Percentiles rank a stretch among this genome's conserved stretches.
Conservation (phyloP, 805 yeast species). For the Starmera caribaea region DNA sequence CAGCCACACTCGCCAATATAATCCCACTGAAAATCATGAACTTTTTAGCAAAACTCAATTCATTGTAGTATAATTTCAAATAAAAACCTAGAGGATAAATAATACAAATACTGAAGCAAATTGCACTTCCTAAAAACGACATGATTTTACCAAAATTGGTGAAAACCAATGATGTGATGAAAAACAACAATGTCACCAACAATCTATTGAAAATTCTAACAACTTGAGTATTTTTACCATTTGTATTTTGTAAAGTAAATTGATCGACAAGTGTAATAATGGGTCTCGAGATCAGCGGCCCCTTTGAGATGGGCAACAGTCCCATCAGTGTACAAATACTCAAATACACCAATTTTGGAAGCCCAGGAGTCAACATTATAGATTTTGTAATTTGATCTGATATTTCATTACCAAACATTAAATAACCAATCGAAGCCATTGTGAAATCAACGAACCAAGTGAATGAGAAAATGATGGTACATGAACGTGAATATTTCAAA, state of each 20-base stretch:
- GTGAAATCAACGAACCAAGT: conserved; percentile 50
- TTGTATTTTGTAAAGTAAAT: conserved; percentile 5
- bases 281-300: conserved; percentile 68
- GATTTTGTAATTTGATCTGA: conserved; percentile 73
- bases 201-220: conserved; percentile 10
- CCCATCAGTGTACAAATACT: conserved; percentile 42
- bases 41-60: conserved; percentile 22
- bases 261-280: conserved; percentile 53
- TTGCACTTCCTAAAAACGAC: conserved; percentile 63
- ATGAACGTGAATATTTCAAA: conserved; percentile 39
- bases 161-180: conserved; percentile 43
- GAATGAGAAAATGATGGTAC: conserved; percentile 45
- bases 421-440: conserved; percentile 57
- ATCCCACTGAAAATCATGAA: conserved; percentile 5
- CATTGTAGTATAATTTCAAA: conserved; percentile 33
- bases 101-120: conserved; percentile 66
- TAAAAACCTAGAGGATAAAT: conserved; percentile 63
- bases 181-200: conserved; percentile 25
- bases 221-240: background rate
- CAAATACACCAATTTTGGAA: conserved; percentile 51
- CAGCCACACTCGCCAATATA: conserved; percentile 5
- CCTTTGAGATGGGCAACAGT: conserved; percentile 64
- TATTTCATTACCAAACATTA: conserved; percentile 71
- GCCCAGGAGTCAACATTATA: conserved; percentile 52
- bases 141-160: conserved; percentile 69